phyloP scores from a whole-genome alignment of 2,329 filamentous ascomycete genomes.

The Apiospora sp. region DNA sequence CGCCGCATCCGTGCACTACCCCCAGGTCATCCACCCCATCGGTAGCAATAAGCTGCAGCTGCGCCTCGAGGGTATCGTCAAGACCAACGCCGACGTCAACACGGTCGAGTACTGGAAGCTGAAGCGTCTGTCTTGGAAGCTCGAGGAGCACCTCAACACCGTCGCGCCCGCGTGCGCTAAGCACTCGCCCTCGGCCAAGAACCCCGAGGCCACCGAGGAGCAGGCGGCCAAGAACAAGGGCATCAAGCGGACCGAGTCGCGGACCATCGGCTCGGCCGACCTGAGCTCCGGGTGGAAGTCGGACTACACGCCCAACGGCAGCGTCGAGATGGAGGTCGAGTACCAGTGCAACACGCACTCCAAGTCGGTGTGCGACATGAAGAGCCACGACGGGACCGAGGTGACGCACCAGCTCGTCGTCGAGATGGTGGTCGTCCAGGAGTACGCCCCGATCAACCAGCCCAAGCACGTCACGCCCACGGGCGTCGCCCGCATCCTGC shows the following conservation, averaged over 20 bases:
- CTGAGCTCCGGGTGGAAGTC: constrained; percentile 92
- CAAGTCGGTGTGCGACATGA: constrained; percentile 80
- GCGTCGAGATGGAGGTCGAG: constrained; percentile 82
- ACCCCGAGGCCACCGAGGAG: constrained; percentile 49
- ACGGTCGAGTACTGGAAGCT: constrained; percentile 85
- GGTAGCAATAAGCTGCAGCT: constrained; percentile 82
- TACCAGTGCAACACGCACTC: constrained; percentile 68
- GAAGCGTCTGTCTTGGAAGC: constrained; percentile 89
- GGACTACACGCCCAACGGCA: constrained; percentile 63
- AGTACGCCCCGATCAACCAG: constrained; percentile 79
- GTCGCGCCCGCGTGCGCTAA: constrained; percentile 81
- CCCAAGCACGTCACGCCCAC: constrained; percentile 79
- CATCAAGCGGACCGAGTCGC: constrained; percentile 75
- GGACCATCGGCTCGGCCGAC: constrained; percentile 81
- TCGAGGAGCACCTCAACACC: constrained; percentile 86
- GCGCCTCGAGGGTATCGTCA: constrained; percentile 85
- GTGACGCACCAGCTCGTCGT: constrained; percentile 87
- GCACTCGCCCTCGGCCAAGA: constrained; percentile 61
- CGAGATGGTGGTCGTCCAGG: constrained; percentile 93
- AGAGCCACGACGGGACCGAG: constrained; percentile 76
- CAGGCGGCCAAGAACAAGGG: constrained; percentile 69
- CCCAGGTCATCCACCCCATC: constrained; percentile 84
- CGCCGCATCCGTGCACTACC: constrained; percentile 83
- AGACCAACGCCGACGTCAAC: constrained; percentile 70
- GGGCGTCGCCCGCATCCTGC: constrained; percentile 86